These are phyloP conservation scores for Rhizomucor miehei DNA, from an alignment of 371 early-diverging fungal genomes.

Conservation along the genomic window DNA sequence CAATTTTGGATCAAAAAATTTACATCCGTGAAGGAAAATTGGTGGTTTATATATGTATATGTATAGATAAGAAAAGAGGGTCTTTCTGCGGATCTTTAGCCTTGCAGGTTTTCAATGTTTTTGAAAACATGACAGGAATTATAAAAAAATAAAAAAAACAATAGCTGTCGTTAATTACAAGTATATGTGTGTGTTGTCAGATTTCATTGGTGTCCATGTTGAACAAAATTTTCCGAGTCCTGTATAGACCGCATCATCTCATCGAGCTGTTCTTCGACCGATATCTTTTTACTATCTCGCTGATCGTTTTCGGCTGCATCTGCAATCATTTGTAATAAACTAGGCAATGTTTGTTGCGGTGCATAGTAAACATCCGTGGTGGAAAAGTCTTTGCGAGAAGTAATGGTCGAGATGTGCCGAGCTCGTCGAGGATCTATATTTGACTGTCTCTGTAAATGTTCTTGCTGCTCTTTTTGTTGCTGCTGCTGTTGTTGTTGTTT, in stretches of 20 bases:
- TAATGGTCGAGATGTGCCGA: conserved; percentile 13
- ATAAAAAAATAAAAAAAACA: conserved; percentile 2
- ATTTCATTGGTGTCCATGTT: not conserved
- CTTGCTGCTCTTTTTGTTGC: no score
- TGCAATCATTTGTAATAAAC: conserved; percentile 22
- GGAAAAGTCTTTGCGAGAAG: conserved; percentile 11
- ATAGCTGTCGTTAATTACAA: not conserved
- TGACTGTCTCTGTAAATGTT: no score
- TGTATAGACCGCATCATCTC: conserved; percentile 21
- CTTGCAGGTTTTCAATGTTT: no score
- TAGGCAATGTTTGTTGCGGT: conserved; percentile 20
- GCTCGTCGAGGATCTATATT: conserved; percentile 9
- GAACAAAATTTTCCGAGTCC: not conserved
- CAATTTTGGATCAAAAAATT: no score
- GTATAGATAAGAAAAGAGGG: no score
- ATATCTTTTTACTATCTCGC: conserved; percentile 3
- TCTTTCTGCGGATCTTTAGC: no score
- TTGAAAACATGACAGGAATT: conserved; percentile 1
- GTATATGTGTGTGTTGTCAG: not conserved
- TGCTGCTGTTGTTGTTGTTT: conserved; percentile 4
- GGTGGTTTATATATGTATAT: no score
- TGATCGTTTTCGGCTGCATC: conserved; percentile 7
- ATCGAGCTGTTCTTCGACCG: conserved; percentile 21
- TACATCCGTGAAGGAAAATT: not conserved
- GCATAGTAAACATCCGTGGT: conserved; percentile 26